A percentile compares a stretch with the other conserved stretches of the same genome.
Evolutionary conservation across 1,139 yeast species (phyloP).

Genomic region (Debaryomyces coudertii): DNA sequence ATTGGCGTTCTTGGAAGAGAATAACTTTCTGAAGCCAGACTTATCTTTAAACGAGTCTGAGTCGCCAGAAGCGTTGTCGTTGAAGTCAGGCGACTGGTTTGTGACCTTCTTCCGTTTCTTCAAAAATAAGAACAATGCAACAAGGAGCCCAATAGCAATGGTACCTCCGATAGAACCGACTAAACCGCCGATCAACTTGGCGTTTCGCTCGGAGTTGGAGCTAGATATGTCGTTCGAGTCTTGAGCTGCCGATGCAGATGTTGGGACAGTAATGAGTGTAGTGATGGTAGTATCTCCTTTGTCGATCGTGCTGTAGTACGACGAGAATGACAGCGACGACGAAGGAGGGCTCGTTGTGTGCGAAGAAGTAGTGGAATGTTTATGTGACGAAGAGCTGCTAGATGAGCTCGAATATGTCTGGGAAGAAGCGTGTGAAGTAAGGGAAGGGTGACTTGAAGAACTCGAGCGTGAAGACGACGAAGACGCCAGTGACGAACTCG

Average conservation of each 20-base stretch:
- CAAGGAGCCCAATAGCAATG: conserved; percentile 43
- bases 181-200: conserved; percentile 49
- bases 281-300: conserved; percentile 46
- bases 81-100: conserved; percentile 52
- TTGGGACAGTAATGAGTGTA: conserved; percentile 44
- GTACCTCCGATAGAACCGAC: conserved; percentile 55
- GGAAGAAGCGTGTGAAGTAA: conserved; percentile 3
- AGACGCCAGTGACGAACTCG: conserved; percentile 8
- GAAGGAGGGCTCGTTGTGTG: background rate
- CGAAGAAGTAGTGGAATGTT: conserved; percentile 8
- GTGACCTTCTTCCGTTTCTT: conserved; percentile 36
- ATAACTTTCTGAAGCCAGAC: conserved; percentile 35
- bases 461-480: conserved; percentile 13
- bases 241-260: conserved; percentile 30
- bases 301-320: conserved; percentile 30
- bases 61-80: conserved; percentile 22
- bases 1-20: conserved; percentile 31
- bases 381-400: conserved; percentile 5
- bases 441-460: conserved; percentile 2
- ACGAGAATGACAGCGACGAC: conserved; percentile 5
- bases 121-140: conserved; percentile 40
- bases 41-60: conserved; percentile 17
- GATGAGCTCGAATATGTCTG: conserved; percentile 11
- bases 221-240: conserved; percentile 14
- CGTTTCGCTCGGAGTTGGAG: conserved; percentile 29